Base-by-base conservation (phyloP, 768 basidiomycete species). In the Lentinula guzmanii region DNA sequence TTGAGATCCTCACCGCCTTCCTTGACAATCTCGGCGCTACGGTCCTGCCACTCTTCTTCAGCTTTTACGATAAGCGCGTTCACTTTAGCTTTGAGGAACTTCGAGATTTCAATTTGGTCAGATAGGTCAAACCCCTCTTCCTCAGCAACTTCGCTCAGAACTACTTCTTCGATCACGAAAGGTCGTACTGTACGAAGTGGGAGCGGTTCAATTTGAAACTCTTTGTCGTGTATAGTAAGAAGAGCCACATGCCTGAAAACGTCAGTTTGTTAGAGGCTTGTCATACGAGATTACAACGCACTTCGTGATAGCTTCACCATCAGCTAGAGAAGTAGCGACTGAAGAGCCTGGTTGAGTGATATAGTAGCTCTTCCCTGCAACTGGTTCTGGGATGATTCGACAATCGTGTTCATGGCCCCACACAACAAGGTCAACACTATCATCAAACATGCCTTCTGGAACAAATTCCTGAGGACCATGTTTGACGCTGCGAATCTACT, bases 321-420 rank as follows among this genome's bases (percentile, higher is more conserved):
- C 92, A 1, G 95, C 91, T 21, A 99, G 78, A 35, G 91, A 93
- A 1, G 97, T 99, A 0, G 97, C 97, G 2, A 99, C 87, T 0
- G 91, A 92, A 0, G 93, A 95, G 1, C 97, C 97, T 4, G 97
- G 97, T 72, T 99, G 97, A 2, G 88, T 84, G 68, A 99, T 94
- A 68, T 83, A 87, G 75, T 99, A 99, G 15, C 82, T 82, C 72
- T 96, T 95, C 11, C 92, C 94, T 4, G 93, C 87, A 7, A 99
- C 96, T 5, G 86, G 82, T 68, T 97, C 93, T 0, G 97, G 96
- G 2, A 86, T 78, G 58, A 96, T 91, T 34, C 95, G 85, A 68
- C 96, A 98, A 72, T 98, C 97, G 70, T 99, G 97, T 72, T 99
- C 97, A 71, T 99, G 97, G 6, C 97, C 97, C 97, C 97, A 99